Base-by-base conservation (phyloP, 176 grass and related monocot species). In the Aegilops tauschii region DNA sequence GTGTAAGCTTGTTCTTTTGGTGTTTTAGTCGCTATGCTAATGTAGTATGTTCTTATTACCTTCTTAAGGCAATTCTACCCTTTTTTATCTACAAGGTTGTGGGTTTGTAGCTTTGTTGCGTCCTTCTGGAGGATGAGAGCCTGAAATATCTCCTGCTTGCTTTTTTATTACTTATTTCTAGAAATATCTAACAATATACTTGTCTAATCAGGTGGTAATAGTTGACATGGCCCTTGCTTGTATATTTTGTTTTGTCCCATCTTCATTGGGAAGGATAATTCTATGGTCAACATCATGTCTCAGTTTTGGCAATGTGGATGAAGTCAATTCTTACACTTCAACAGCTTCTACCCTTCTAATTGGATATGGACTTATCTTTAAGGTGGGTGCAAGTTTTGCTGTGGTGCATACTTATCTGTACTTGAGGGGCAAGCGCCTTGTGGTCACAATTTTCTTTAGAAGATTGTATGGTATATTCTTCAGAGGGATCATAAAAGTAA, bases 191-290 rank as follows among this genome's bases (percentile, higher is more conserved):
- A 86, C 34, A 12, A 6, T 73, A 1, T 23, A 35, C 72, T 66
- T 59, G 9, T 76, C 16, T 66, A 11, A 23, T 40, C 81, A 84
- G 87, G 81, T 89, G 39, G 76, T 84, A 35, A 28, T 71, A 4
- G 37, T 31, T 79, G 75, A 84, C 14, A 58, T 84, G 50, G 21
- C 14, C n/a, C 40, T 84, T 80, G 81, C 87, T 52, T 54, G 12
- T 65, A 64, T 69, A 65, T 76, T 76, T 81, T 83, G 77, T 28
- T 85, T 86, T 62, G 34, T 89, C 45, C 88, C 83, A 49, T 85
- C 86, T 27, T 85, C 88, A 45, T 20, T 77, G 78, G 88, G 78
- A 69, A 80, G 83, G 70, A 45, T 77, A 35, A 9, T 76, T 1
- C 16, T 89, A 20, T 85, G 35, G 28, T 85, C 58, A 31, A 5